phyloP scores from a whole-genome alignment of 805 yeast genomes.

The Maudiozyma turicensis region DNA sequence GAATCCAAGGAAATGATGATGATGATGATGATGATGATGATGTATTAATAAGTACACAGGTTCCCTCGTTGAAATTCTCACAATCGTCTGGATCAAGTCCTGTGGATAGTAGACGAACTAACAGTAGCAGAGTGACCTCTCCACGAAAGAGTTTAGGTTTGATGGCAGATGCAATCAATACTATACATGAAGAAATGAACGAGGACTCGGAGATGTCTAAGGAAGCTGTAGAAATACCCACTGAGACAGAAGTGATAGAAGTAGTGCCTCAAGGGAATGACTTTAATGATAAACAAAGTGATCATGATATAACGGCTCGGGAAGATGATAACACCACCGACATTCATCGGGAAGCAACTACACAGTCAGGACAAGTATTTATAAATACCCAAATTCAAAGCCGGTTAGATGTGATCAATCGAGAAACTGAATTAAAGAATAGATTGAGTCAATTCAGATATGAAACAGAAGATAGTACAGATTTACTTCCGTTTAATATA shows the following conservation, averaged over 20 bases:
- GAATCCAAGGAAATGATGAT: not conserved
- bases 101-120: not conserved
- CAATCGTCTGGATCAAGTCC: conserved; percentile 2
- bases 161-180: not conserved
- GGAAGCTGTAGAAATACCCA: too few relatives aligned
- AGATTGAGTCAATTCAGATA: conserved; percentile 12
- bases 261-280: too few relatives aligned
- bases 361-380: conserved; percentile 6
- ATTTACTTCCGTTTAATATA: not conserved
- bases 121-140: not conserved
- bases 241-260: not conserved
- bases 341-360: too few relatives aligned
- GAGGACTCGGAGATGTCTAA: not conserved
- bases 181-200: not conserved
- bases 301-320: too few relatives aligned
- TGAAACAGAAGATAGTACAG: conserved; percentile 3
- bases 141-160: not conserved
- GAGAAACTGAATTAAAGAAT: conserved; percentile 10
- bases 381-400: conserved; percentile 28
- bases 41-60: conserved; percentile 6
- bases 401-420: conserved; percentile 21
- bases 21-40: not conserved
- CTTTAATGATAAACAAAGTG: too few relatives aligned
- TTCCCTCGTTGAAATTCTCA: conserved; percentile 5
- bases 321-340: too few relatives aligned